Percentiles rank a stretch among this genome's conserved stretches.
phyloP scores from a whole-genome alignment of 2,329 filamentous ascomycete genomes.

The Penicillium sp. region DNA sequence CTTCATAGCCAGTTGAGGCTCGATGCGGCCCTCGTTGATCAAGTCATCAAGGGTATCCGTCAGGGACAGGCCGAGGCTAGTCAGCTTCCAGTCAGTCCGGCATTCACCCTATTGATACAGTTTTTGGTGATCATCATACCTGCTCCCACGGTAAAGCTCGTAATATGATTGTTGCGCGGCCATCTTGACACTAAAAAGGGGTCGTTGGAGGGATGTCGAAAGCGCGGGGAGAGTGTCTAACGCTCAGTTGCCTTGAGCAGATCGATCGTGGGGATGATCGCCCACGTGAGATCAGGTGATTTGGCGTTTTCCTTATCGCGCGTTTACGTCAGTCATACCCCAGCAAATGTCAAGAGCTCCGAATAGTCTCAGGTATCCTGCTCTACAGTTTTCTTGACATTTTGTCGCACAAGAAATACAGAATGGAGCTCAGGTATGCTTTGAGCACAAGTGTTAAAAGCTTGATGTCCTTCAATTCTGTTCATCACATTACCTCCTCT shows the following conservation, averaged over 20 bases:
- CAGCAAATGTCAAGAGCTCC: neutral
- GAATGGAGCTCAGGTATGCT: neutral
- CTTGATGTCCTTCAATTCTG: neutral
- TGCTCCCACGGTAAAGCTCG: slow-evolving; percentile 97
- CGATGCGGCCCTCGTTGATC: slow-evolving; percentile 91
- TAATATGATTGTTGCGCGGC: slow-evolving; percentile 67
- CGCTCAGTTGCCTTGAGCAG: slow-evolving; percentile 18
- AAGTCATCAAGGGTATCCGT: slow-evolving; percentile 97
- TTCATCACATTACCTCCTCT: neutral
- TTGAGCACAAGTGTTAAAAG: neutral
- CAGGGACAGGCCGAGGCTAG: slow-evolving; percentile 86
- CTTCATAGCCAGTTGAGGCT: slow-evolving; percentile 98
- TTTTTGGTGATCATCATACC: slow-evolving; percentile 60
- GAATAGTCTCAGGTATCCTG: neutral
- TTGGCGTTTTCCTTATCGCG: slow-evolving; percentile 14
- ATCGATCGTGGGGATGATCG: slow-evolving; percentile 21
- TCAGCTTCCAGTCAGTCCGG: slow-evolving; percentile 25
- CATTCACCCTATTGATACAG: slow-evolving; percentile 3
- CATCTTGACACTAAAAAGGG: slow-evolving; percentile 42
- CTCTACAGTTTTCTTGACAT: neutral
- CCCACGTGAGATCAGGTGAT: slow-evolving; percentile 21
- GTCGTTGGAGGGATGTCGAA: slow-evolving; percentile 12
- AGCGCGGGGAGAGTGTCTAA: slow-evolving; percentile 16
- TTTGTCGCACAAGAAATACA: neutral
- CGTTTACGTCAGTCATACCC: slow-evolving; percentile 14